Evolutionary conservation across 1,139 yeast species (phyloP).

Genomic region (Yamadazyma mexicana): DNA sequence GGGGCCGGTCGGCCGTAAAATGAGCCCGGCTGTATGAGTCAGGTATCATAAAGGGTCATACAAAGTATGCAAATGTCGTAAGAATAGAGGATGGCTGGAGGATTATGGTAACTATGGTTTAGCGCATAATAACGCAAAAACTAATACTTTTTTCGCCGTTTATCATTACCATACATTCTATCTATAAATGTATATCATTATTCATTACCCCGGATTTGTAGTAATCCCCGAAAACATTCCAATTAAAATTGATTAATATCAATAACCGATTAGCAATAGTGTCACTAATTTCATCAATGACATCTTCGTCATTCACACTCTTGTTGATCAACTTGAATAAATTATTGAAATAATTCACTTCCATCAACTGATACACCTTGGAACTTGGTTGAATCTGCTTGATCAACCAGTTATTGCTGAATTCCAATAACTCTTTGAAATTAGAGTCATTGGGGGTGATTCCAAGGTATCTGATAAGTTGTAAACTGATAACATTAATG

Average conservation of each 20-base stretch:
- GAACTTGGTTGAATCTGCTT: constrained; percentile 85
- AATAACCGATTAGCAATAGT: constrained; percentile 54
- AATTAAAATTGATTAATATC: constrained; percentile 66
- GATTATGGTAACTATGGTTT: too few relatives aligned
- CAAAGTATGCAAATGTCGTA: too few relatives aligned
- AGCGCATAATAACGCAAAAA: too few relatives aligned
- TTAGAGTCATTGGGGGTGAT: constrained; percentile 16
- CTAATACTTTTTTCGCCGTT: too few relatives aligned
- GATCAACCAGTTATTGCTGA: constrained; percentile 77
- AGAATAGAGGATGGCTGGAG: too few relatives aligned
- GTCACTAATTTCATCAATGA: constrained; percentile 31
- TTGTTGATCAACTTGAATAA: constrained; percentile 30
- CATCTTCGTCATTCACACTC: constrained; percentile 17
- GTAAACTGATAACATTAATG: constrained; percentile 70
- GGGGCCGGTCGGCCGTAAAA: too few relatives aligned
- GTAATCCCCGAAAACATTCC: constrained; percentile 68
- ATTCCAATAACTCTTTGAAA: constrained; percentile 40
- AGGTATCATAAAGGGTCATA: too few relatives aligned
- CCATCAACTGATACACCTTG: constrained; percentile 78
- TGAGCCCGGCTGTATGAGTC: too few relatives aligned
- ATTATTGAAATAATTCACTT: constrained; percentile 60
- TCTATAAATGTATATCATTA: constrained; percentile 3
- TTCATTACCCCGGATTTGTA: constrained; percentile 22
- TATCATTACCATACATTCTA: too few relatives aligned
- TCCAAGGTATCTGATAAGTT: constrained; percentile 52